Evolutionary conservation across 2,329 filamentous ascomycete species (phyloP), one percentile per base, ranked within the genome.

Genomic region (Bipolaris victoriae): DNA sequence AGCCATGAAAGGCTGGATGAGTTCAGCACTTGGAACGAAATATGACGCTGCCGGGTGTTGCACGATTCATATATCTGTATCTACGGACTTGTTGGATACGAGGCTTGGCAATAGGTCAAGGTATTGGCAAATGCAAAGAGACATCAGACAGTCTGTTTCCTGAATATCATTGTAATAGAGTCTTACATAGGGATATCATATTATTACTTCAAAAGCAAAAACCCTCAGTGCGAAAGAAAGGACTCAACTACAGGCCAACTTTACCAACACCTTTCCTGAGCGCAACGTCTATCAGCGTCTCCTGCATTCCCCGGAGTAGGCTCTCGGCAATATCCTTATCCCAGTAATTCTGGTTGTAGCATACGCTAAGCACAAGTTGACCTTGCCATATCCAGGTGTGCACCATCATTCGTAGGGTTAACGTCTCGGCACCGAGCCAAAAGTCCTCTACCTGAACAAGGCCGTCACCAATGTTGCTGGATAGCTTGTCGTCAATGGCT

Each of bases 391-490:
- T 57, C 66, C 66, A 69, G 0, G 59, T 58, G 44, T 69, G 66
- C 33, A 69, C 66, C 63, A 69, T 68, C 57, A 60, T 67, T 15
- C 65, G 52, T 60, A 61, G 63, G n/a, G 63, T 65, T 40, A 69
- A 51, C 5, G 61, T 66, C 48, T 69, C 66, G 1, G 57, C 62
- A 7, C 66, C 66, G 15, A 69, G 41, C 66, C 66, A 69, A 16
- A 69, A 69, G 33, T 66, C 64, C 9, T 53, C 61, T 9, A 69
- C 63, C 13, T 55, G 40, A 5, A 69, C 65, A 1, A 64, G 52
- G 2, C 63, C 65, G 6, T 59, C 35, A 16, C 49, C 53, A 44
- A 66, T 46, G 11, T 61, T 36, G 39, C 62, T 66, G 15, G 35
- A 20, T 7, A 69, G 51, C 43, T 68, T 61, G 16, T 66, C 60